phyloP scores from a whole-genome alignment of 345 rosid species.

The Populus pruinosa region DNA sequence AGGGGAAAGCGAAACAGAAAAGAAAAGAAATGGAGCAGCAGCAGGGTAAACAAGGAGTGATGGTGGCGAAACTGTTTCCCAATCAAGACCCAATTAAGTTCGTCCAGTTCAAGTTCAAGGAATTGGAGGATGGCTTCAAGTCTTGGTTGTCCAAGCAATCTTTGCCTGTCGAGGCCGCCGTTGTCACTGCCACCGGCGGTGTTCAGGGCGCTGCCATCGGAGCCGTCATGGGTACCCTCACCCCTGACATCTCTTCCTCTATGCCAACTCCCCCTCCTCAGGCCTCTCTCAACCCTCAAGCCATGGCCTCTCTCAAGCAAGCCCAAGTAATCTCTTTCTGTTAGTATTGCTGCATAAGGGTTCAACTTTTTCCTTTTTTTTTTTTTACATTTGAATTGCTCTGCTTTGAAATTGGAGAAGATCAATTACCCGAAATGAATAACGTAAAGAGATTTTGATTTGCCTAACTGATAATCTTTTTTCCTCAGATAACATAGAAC shows the following conservation, averaged over 20 bases:
- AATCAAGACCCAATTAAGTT: constrained; percentile 57
- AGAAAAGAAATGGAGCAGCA: constrained; percentile 38
- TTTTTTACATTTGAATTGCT: no score
- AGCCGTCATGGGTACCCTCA: constrained; percentile 69
- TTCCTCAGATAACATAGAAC: no score
- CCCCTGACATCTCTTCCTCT: constrained; percentile 51
- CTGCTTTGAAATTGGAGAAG: no score
- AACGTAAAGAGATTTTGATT: neutral
- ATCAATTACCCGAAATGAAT: neutral
- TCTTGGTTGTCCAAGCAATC: constrained; percentile 76
- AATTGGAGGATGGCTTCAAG: constrained; percentile 60
- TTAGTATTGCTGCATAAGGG: no score
- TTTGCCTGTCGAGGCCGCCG: constrained; percentile 67
- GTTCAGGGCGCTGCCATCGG: constrained; percentile 87
- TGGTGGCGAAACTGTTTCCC: constrained; percentile 35
- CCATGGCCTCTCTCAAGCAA: constrained; percentile 81
- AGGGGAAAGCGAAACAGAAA: no score
- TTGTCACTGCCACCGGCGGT: constrained; percentile 68
- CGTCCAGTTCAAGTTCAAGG: constrained; percentile 54
- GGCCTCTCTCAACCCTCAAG: constrained; percentile 61
- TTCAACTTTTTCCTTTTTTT: no score
- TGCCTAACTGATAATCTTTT: no score
- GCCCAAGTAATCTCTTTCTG: constrained; percentile 52
- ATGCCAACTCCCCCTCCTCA: constrained; percentile 36
- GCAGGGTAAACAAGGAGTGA: constrained; percentile 40